Base-by-base conservation (phyloP, 2,329 filamentous ascomycete species). In the Lecanosticta acicola region DNA sequence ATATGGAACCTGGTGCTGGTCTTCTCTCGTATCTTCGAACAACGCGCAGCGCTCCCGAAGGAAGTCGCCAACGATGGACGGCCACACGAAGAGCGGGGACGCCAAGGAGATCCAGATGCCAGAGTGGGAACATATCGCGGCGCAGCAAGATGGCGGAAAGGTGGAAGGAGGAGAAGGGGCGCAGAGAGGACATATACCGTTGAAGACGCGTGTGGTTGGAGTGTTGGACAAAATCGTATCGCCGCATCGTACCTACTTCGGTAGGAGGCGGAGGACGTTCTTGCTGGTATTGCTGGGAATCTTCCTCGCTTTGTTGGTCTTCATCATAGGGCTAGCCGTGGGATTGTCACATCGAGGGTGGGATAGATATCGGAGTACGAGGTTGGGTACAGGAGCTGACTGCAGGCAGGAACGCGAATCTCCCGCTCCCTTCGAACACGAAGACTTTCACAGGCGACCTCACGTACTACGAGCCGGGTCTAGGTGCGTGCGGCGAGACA, bases 401-500 rank as follows among this genome's bases (percentile, higher is more conserved):
- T 11, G 21, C 4, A n/a, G 21, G 2, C 34, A 66, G 63, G 37
- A 47, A 50, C 42, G 56, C 62, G 34, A 73, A 75, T 51, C 66
- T 79, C 4, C 76, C 76, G 3, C 68, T 79, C 5, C 77, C 77
- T 2, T 68, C 67, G 18, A 71, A 75, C 45, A 69, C 71, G 9
- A 69, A 73, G 1, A 72, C 74, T 0, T 79, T 78, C 57, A 74
- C 68, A 3, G 84, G 83, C 42, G 81, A 86, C 40, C 63, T 86
- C 41, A 87, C 83, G 1, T 90, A 81, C 68, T 90, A 85, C 63
- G 68, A 71, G 14, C 78, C 83, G 0, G 77, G 66, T 0, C 71
- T 87, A 3, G 85, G 86, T 10, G 81, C 85, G 0, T 91, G 87
- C 61, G 86, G 85, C 3, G 65, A 75, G 24, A 72, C 67, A 1